Evolutionary conservation across 768 basidiomycete genomes (phyloP).

Genomic region (Sporobolomyces pararoseus): DNA sequence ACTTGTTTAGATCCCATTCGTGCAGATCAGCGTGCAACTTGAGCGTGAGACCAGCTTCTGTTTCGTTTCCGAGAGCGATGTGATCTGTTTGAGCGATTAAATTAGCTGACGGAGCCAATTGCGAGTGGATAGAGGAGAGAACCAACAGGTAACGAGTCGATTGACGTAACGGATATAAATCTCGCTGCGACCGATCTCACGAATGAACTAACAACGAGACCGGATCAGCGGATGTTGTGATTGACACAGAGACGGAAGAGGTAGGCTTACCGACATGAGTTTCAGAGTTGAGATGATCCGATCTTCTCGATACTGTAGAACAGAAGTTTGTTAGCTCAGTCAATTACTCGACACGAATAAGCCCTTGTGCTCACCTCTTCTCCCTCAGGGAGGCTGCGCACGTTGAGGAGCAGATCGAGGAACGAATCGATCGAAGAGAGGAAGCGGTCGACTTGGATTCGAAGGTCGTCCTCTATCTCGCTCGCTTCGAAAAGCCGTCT

Average conservation of each 20-base stretch:
- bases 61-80: slow-evolving; percentile 75
- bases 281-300: slow-evolving; percentile 81
- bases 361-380: slow-evolving; percentile 60
- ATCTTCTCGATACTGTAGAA: slow-evolving; percentile 69
- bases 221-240: neutral
- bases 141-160: slow-evolving; percentile 78
- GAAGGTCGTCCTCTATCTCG: slow-evolving; percentile 72
- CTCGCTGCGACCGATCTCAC: slow-evolving; percentile 83
- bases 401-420: slow-evolving; percentile 79
- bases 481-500: slow-evolving; percentile 82
- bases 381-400: slow-evolving; percentile 83
- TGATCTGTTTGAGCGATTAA: slow-evolving; percentile 29
- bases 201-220: slow-evolving; percentile 68
- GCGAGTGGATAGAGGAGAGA: neutral
- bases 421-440: slow-evolving; percentile 87
- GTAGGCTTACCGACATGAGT: slow-evolving; percentile 37
- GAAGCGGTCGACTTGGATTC: slow-evolving; percentile 72
- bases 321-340: neutral
- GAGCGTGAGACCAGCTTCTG: slow-evolving; percentile 86
- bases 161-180: slow-evolving; percentile 93
- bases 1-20: slow-evolving; percentile 77
- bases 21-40: slow-evolving; percentile 91
- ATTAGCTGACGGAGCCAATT: slow-evolving; percentile 35
- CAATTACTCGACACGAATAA: too few relatives aligned
- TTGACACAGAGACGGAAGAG: neutral